phyloP scores from a whole-genome alignment of 2,329 filamentous ascomycete species.

The Curvularia hawaiiensis region DNA sequence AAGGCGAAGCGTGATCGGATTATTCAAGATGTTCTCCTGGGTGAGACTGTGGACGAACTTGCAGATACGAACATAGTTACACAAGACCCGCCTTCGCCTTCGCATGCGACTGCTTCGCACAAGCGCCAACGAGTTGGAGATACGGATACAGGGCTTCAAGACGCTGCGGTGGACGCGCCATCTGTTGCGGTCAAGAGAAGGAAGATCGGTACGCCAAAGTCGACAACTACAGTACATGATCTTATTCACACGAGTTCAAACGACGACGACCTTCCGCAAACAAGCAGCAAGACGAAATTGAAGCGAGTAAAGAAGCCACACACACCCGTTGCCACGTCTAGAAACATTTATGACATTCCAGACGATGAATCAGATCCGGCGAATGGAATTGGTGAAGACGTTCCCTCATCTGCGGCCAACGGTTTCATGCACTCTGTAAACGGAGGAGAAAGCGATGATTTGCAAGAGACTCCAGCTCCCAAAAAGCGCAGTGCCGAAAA shows the following conservation, averaged over 20 bases:
- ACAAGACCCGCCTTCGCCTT: background rate
- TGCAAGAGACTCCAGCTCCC: background rate
- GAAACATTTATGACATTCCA: conserved; percentile 7
- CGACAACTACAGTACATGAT: conserved; percentile 5
- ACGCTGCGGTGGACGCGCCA: background rate
- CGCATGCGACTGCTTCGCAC: background rate
- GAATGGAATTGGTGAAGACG: background rate
- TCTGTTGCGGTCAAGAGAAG: conserved; percentile 4
- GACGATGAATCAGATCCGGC: conserved; percentile 4
- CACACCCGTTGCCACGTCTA: background rate
- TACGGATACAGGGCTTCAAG: background rate
- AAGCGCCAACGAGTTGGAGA: background rate
- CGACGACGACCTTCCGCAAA: background rate
- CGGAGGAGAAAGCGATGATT: background rate
- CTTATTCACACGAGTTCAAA: background rate
- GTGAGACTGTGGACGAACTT: background rate
- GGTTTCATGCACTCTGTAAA: background rate
- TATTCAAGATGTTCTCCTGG: background rate
- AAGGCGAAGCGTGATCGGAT: conserved; percentile 3
- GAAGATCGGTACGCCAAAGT: conserved; percentile 8
- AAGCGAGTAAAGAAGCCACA: conserved; percentile 12
- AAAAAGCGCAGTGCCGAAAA: conserved; percentile 1
- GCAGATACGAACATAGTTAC: conserved; percentile 1
- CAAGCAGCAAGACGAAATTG: conserved; percentile 3
- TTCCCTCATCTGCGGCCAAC: background rate